Evolutionary conservation across 306 rosid species (phyloP).

Genomic region (Pyrus pyrifolia): DNA sequence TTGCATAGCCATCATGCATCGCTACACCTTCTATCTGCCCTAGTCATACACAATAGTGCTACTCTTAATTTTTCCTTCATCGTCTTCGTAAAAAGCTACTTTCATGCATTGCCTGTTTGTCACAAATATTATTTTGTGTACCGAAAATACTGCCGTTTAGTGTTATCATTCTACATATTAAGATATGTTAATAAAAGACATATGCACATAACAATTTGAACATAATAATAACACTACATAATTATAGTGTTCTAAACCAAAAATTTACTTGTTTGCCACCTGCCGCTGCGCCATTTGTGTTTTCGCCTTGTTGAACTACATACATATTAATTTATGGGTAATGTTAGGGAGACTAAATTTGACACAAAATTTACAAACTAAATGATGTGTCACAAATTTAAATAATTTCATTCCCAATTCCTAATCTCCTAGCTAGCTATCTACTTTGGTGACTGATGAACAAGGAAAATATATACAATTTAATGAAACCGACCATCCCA

Average conservation of each 20-base stretch:
- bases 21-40: neutral
- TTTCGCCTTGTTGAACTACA: too few species aligned
- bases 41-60: neutral
- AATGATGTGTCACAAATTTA: too few species aligned
- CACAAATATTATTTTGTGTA: neutral
- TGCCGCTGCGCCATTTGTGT: neutral
- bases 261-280: neutral
- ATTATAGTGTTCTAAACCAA: too few species aligned
- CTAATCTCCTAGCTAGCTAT: neutral
- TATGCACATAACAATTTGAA: too few species aligned
- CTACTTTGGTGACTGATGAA: neutral
- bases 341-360: too few species aligned
- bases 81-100: neutral
- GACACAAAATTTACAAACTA: too few species aligned
- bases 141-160: neutral
- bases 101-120: neutral
- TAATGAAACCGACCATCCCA: neutral
- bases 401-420: neutral
- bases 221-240: too few species aligned
- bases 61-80: neutral
- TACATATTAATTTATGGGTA: too few species aligned
- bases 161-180: neutral
- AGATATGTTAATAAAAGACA: neutral
- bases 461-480: neutral
- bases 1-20: neutral